Evolutionary conservation across 163 green algal genomes (phyloP).

Genomic region (Prototheca cutis): DNA sequence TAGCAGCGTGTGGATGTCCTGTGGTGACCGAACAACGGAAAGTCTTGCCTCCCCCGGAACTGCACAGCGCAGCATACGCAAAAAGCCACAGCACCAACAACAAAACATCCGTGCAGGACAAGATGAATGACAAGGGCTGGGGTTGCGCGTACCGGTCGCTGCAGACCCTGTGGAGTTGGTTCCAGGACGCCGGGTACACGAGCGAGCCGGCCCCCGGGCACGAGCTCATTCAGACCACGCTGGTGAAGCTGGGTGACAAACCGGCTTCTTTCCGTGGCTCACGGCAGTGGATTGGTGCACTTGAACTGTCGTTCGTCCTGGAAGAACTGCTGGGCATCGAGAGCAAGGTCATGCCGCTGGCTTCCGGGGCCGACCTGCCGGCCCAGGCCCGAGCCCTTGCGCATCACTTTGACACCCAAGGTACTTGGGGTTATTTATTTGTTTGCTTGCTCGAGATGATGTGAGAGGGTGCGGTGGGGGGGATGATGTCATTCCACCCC

Average conservation of each 20-base stretch:
- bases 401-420: conserved; percentile 76
- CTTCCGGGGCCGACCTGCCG: conserved; percentile 63
- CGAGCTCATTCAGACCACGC: conserved; percentile 46
- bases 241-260: conserved; percentile 55
- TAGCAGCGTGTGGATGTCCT: too few species aligned
- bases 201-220: conserved; percentile 52
- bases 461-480: too few species aligned
- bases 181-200: conserved; percentile 68
- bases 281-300: conserved; percentile 88
- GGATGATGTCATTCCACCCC: neutral
- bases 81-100: too few species aligned
- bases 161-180: conserved; percentile 90
- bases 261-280: conserved; percentile 35
- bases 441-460: too few species aligned
- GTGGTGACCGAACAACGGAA: too few species aligned
- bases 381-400: conserved; percentile 66
- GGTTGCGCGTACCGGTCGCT: conserved; percentile 91
- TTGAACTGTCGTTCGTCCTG: conserved; percentile 86
- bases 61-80: too few species aligned
- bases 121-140: conserved; percentile 78
- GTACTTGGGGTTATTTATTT: too few species aligned
- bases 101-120: conserved; percentile 51
- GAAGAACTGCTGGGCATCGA: conserved; percentile 67
- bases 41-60: too few species aligned
- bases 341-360: conserved; percentile 54